These are phyloP conservation scores for Aspergillus pseudonomiae DNA, from an alignment of 2,329 filamentous ascomycete genomes.

Conservation along the genomic window DNA sequence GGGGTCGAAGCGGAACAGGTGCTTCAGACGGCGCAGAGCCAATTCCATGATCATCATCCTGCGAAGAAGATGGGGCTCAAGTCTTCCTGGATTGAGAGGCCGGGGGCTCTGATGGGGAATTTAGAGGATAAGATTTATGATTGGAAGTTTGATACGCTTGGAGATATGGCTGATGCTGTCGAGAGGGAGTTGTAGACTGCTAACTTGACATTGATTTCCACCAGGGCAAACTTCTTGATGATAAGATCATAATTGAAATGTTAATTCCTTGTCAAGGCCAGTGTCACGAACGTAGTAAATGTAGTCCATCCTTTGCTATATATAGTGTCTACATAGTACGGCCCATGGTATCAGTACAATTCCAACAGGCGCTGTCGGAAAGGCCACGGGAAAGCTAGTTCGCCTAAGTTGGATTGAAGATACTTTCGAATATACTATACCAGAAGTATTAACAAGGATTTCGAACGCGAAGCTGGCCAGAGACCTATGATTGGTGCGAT, in stretches of 20 bases:
- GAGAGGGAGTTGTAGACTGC: constrained; percentile 4
- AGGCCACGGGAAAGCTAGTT: background rate
- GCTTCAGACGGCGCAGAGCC: constrained; percentile 69
- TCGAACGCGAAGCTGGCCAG: background rate
- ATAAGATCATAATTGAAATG: too few relatives aligned
- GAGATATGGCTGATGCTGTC: constrained; percentile 61
- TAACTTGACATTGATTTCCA: background rate
- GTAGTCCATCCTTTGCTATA: background rate
- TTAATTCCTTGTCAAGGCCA: background rate
- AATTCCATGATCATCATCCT: constrained; percentile 69
- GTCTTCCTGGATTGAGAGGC: constrained; percentile 65
- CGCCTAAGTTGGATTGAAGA: background rate
- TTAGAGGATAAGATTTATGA: constrained; percentile 47
- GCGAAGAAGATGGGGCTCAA: constrained; percentile 62
- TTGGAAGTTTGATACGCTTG: constrained; percentile 63
- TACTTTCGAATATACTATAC: background rate
- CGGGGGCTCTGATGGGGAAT: constrained; percentile 46
- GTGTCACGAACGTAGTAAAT: background rate
- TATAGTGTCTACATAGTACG: too few relatives aligned
- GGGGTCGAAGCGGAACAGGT: constrained; percentile 61
- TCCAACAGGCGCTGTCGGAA: background rate
- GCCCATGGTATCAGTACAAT: too few relatives aligned
- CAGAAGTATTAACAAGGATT: background rate
- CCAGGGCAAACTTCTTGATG: background rate
- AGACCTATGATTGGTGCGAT: background rate